Base-by-base conservation (phyloP, 441 rosid species). In the Daphne laureola region DNA sequence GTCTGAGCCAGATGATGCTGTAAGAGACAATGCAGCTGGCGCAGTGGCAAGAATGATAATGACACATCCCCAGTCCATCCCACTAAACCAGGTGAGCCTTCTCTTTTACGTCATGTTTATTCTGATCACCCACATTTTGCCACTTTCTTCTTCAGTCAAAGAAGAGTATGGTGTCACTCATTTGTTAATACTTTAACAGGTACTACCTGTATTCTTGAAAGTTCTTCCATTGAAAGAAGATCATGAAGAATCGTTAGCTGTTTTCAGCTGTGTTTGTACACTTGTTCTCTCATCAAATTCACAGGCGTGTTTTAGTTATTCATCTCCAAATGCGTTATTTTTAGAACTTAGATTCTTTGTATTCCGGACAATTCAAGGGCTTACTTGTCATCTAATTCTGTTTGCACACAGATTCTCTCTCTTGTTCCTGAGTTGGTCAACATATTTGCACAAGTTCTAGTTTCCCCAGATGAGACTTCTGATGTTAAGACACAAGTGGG, bases 1-100 rank as follows among this genome's bases (percentile, higher is more conserved):
- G 21, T 72, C 94, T 45, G 99, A 94, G 67, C 90, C 90, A 46
- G 98, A 94, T 73, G 75, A 74, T 76, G 99, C 89, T 6, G 99
- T 94, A 49, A 75, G 95, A 67, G 99, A 94, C 73, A 94, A 94
- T 73, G 98, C 98, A 52, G 96, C 98, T 43, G 99, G 99, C 75
- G 99, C 98, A 12, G 80, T 87, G 54, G 98, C 99, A 64, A 88
- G 96, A 79, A 87, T 94, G 99, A 87, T 94, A 76, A 72, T 84
- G 81, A 88, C 74, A 68, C 81, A 90, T 54, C 96, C 96, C 4
- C 88, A 90, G 57, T 67, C 86, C 54, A 71, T 94, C 61, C 99
- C 99, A 26, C 75, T 94, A 71, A 84, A 78, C 70, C 96, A 94
- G 89, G 97, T 93, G 59, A 38, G 45, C 63, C 49, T 65, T 35